Evolutionary conservation across 2,329 filamentous ascomycete species (phyloP), one percentile per base, ranked within the genome.

Genomic region (Diplodia seriata): DNA sequence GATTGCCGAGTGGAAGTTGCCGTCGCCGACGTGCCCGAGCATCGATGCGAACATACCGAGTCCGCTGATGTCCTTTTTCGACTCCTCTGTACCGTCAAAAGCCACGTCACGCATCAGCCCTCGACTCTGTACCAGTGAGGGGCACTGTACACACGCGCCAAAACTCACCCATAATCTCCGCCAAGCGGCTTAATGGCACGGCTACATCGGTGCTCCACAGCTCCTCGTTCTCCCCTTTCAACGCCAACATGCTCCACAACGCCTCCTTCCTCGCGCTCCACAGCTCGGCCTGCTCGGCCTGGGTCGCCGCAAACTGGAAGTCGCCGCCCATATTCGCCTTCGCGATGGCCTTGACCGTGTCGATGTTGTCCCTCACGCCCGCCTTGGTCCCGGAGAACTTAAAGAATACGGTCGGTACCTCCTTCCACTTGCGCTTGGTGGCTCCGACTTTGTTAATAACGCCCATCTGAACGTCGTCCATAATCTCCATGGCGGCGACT

Each of bases 1-100:
- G 79, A 97, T 95, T 75, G 90, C 92, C 76, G 94, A 90, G 77
- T 97, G 94, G 81, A 97, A 97, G 79, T 97, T 97, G 43, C 94
- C 94, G 75, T 97, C 94, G 12, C 94, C 94, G 68, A 97, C 90
- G 75, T 97, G 94, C 3, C 94, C 94, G 3, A 97, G 83, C 36
- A 97, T 91, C 73, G 90, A 93, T 0, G 93, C 92, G 76, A 97
- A 97, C 1, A 97, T 81, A 0, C 92, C 93, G 12, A 97, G 84
- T 14, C 92, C 89, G 74, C 94, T 91, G 85, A 97, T 90, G 74
- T 97, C 92, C 76, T 92, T 91, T 81, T 97, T 97, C 70, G 91
- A 94, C 53, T 93, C 84, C 76, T 97, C 93, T 82, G 86, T 14
- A 36, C 29, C 47, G 2, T 20, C n/a, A 33, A 26, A 26, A 26